A percentile compares a stretch with the other conserved stretches of the same genome.
Evolutionary conservation across 208 protist genomes (phyloP).

Genomic region (Crithidia sp.): DNA sequence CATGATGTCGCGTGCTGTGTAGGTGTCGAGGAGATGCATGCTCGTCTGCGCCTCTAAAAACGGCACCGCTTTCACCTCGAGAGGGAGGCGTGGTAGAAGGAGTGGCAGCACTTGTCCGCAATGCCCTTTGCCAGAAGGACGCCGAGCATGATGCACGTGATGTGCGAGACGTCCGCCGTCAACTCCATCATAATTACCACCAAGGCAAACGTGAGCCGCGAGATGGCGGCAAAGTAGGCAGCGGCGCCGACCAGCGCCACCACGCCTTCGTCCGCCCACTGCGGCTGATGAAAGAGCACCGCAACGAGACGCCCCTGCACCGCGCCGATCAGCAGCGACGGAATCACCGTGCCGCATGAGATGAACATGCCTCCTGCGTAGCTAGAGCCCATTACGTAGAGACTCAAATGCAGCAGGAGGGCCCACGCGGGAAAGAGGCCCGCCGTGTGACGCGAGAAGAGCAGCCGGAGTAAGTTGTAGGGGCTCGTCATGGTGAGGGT

Average conservation of each 20-base stretch:
- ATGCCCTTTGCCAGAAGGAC: conserved; percentile 83
- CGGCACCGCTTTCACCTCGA: conserved; percentile 80
- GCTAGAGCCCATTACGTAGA: conserved; percentile 71
- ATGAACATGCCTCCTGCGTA: conserved; percentile 80
- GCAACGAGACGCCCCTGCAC: conserved; percentile 73
- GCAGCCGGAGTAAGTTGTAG: conserved; percentile 66
- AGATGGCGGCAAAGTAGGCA: conserved; percentile 83
- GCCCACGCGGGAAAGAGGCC: conserved; percentile 50
- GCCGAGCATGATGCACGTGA: conserved; percentile 86
- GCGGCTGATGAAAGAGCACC: conserved; percentile 41
- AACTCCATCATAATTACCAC: conserved; percentile 92
- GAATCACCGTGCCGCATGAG: conserved; percentile 74
- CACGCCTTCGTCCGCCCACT: conserved; percentile 76
- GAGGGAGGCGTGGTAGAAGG: conserved; percentile 79
- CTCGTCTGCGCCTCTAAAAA: conserved; percentile 67
- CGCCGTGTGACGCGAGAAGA: conserved; percentile 66
- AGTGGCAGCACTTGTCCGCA: conserved; percentile 75
- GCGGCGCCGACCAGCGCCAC: conserved; percentile 84
- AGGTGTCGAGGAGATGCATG: conserved; percentile 42
- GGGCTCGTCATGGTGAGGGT: conserved; percentile 66
- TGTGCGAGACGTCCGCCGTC: conserved; percentile 83
- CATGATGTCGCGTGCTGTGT: conserved; percentile 85
- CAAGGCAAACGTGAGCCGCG: conserved; percentile 83
- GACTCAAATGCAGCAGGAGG: conserved; percentile 53
- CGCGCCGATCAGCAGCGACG: conserved; percentile 83